Evolutionary conservation across 2,329 filamentous ascomycete species (phyloP).

Genomic region (Orbilia javanica): DNA sequence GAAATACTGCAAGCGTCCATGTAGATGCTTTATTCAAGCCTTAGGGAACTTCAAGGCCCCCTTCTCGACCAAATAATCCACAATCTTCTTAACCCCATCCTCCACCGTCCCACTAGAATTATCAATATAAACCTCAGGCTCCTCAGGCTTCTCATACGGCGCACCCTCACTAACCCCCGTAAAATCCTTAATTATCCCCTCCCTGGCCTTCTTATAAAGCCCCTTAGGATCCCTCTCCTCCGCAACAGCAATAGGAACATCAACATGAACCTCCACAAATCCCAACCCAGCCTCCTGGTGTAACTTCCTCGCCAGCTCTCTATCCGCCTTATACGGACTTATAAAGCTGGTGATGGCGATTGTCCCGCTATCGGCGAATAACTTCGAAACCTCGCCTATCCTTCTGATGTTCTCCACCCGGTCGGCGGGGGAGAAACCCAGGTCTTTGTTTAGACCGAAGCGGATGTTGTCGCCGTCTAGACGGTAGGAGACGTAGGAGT

Average conservation of each 20-base stretch:
- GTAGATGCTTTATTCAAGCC: too few species aligned
- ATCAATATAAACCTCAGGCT: slow-evolving; percentile 87
- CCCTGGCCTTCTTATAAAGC: slow-evolving; percentile 94
- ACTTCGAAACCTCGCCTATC: slow-evolving; percentile 90
- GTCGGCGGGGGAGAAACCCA: slow-evolving; percentile 92
- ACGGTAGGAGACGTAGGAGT: slow-evolving; percentile 85
- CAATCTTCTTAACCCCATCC: slow-evolving; percentile 88
- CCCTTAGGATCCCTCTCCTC: slow-evolving; percentile 98
- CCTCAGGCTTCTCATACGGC: slow-evolving; percentile 90
- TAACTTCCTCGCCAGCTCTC: slow-evolving; percentile 82
- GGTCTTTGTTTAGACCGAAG: slow-evolving; percentile 97
- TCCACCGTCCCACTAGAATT: slow-evolving; percentile 86
- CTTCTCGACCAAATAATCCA: slow-evolving; percentile 74
- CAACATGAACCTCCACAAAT: slow-evolving; percentile 94
- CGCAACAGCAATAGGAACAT: slow-evolving; percentile 89
- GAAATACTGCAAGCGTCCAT: too few species aligned
- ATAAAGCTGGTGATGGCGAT: slow-evolving; percentile 97
- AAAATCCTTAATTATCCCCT: slow-evolving; percentile 95
- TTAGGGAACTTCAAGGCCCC: slow-evolving; percentile 35
- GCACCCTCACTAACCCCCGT: slow-evolving; percentile 83
- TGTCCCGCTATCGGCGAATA: slow-evolving; percentile 90
- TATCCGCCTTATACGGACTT: slow-evolving; percentile 90
- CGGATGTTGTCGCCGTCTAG: slow-evolving; percentile 97
- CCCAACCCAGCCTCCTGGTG: slow-evolving; percentile 78
- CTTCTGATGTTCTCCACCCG: slow-evolving; percentile 97